These are phyloP conservation scores for Dactylis glomerata DNA, from an alignment of 176 grass and related monocot genomes.

Conservation along the genomic window DNA sequence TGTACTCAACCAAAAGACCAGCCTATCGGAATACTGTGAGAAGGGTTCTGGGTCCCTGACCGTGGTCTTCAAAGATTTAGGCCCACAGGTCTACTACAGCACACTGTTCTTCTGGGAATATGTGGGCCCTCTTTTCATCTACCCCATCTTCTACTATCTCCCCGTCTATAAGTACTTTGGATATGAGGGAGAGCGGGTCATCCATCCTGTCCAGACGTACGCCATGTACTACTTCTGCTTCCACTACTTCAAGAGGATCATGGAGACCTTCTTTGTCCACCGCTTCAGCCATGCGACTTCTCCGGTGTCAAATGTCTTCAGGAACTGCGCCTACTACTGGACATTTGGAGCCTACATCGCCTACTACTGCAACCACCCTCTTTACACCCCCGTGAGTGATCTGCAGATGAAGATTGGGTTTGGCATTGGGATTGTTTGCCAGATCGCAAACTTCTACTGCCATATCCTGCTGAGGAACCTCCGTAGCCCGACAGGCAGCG, in stretches of 20 bases:
- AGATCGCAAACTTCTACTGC: constrained; percentile 91
- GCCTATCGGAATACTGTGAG: constrained; percentile 72
- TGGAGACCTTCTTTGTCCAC: constrained; percentile 95
- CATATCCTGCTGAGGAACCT: constrained; percentile 92
- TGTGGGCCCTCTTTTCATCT: constrained; percentile 76
- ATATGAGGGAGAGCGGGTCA: constrained; percentile 53
- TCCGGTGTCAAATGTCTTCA: constrained; percentile 78
- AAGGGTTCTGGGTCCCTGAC: constrained; percentile 61
- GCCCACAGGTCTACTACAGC: constrained; percentile 69
- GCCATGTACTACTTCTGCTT: constrained; percentile 94
- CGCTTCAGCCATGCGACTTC: constrained; percentile 96
- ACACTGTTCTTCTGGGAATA: constrained; percentile 98
- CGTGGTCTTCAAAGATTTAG: constrained; percentile 92
- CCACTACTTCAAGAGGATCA: constrained; percentile 95
- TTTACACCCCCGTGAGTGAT: constrained; percentile 78
- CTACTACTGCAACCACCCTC: constrained; percentile 90
- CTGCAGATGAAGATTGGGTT: constrained; percentile 94
- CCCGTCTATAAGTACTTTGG: constrained; percentile 86
- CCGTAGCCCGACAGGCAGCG: constrained; percentile 68
- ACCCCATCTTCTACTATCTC: constrained; percentile 89
- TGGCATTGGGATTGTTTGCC: constrained; percentile 69
- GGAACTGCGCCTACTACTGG: constrained; percentile 98
- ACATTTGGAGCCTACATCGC: constrained; percentile 83
- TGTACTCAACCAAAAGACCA: constrained; percentile 65
- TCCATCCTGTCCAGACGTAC: constrained; percentile 85